Evolutionary conservation across 352 stramenopile species (phyloP), one percentile per base, ranked within the genome.

Genomic region (Elongisporangium anandrum): DNA sequence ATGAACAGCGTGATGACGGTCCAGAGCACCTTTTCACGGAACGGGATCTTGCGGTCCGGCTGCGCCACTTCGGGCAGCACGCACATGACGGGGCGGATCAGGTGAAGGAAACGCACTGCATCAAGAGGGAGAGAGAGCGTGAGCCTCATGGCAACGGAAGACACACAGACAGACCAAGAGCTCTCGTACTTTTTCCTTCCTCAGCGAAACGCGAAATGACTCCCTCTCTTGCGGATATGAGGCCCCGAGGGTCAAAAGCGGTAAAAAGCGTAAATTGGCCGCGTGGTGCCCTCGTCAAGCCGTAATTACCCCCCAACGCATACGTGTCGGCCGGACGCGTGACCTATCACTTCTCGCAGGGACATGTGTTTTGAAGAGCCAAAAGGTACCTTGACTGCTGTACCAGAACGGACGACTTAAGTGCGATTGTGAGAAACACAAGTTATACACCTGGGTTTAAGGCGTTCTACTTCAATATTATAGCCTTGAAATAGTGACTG

Each of bases 1-100:
- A 99, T 99, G 86, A 99, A 99, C 24, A 99, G 90, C 62, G 97
- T 99, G 75, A 99, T 98, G 50, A 98, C 97, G 15, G 97, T 99
- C 97, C 97, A 99, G 50, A 99, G 78, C 49, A 99, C 92, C 83
- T 99, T 99, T 83, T 99, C 97, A 65, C 97, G 94, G 87, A 99
- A 99, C 49, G 96, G 96, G 75, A 99, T 99, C 91, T 95, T 98
- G 66, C 95, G 93, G 72, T 98, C 96, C 16, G 96, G 96, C 75
- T 93, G 87, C 61, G 94, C 95, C 74, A 99, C 97, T 84, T 99
- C 97, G 60, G 97, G 97, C 72, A 99, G 86, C 72, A 99, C 88
- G 85, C 91, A 98, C 95, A 99, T 98, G 52, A 99, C 96, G 66
- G 97, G 97, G 65, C 96, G 95, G 66, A 99, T 98, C 70, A 99